Evolutionary conservation across 2,329 filamentous ascomycete species (phyloP).

Genomic region (Amylocarpus encephaloides): DNA sequence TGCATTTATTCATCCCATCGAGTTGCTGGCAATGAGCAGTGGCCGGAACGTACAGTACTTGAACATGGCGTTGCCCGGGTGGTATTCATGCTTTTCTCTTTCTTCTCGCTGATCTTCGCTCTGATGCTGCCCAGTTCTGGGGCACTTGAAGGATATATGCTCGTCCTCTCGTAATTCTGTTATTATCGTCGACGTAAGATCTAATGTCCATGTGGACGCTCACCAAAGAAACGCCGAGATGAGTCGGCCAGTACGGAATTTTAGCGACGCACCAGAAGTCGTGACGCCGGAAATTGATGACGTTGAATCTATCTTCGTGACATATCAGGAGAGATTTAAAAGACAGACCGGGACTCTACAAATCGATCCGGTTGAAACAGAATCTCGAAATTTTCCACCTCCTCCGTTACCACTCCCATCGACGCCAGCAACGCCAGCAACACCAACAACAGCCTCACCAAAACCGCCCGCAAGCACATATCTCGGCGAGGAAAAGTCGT

Average conservation of each 20-base stretch:
- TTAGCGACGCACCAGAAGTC: constrained; percentile 8
- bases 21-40: not conserved
- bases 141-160: not conserved
- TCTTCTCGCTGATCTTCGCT: no score
- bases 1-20: not conserved
- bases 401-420: not conserved
- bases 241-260: constrained; percentile 5
- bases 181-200: not conserved
- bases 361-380: constrained; percentile 3
- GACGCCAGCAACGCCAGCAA: not conserved
- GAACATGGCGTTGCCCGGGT: not conserved
- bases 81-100: not conserved
- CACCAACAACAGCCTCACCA: not conserved
- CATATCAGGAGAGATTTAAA: constrained; percentile 2
- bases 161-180: not conserved
- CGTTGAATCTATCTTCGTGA: not conserved
- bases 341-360: constrained; percentile 5
- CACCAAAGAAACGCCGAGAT: not conserved
- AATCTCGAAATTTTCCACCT: constrained; percentile 4
- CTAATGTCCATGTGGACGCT: not conserved
- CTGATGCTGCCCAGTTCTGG: no score
- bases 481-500: not conserved
- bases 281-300: not conserved
- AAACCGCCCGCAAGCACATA: not conserved
- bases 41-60: not conserved